phyloP scores from a whole-genome alignment of 2,329 filamentous ascomycete species.

The Sporothrix variecibatus region DNA sequence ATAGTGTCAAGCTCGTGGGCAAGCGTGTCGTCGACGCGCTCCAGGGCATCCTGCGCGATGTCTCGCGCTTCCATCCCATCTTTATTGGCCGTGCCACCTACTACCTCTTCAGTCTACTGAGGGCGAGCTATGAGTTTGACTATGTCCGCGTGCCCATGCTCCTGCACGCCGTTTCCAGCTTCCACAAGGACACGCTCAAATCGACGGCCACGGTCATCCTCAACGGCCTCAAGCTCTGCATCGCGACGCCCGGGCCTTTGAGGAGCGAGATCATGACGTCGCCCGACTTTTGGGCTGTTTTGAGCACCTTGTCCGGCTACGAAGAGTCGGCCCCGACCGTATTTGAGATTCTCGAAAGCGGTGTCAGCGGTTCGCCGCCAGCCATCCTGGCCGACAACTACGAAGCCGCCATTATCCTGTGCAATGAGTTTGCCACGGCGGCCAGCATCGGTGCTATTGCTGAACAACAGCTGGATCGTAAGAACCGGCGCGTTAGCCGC shows the following conservation, averaged over 20 bases:
- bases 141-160: conserved; percentile 91
- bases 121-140: conserved; percentile 84
- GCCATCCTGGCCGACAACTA: conserved; percentile 96
- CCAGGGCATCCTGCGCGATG: conserved; percentile 79
- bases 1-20: conserved; percentile 71
- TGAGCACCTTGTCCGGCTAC: conserved; percentile 72
- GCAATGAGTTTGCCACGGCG: conserved; percentile 87
- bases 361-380: conserved; percentile 71
- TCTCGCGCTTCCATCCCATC: conserved; percentile 76
- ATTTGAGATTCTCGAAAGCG: conserved; percentile 82
- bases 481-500: conserved; percentile 37
- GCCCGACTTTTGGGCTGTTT: conserved; percentile 93
- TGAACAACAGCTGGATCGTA: conserved; percentile 67
- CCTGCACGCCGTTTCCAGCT: conserved; percentile 85
- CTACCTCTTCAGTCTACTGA: conserved; percentile 80
- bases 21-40: conserved; percentile 78
- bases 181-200: conserved; percentile 74
- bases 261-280: conserved; percentile 93
- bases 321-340: conserved; percentile 73
- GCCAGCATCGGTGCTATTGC: conserved; percentile 70
- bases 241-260: conserved; percentile 73
- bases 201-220: conserved; percentile 75
- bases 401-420: conserved; percentile 77
- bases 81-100: conserved; percentile 81
- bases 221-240: conserved; percentile 76